phyloP scores from a whole-genome alignment of 2,329 filamentous ascomycete genomes.

The Scytalidium lignicola region DNA sequence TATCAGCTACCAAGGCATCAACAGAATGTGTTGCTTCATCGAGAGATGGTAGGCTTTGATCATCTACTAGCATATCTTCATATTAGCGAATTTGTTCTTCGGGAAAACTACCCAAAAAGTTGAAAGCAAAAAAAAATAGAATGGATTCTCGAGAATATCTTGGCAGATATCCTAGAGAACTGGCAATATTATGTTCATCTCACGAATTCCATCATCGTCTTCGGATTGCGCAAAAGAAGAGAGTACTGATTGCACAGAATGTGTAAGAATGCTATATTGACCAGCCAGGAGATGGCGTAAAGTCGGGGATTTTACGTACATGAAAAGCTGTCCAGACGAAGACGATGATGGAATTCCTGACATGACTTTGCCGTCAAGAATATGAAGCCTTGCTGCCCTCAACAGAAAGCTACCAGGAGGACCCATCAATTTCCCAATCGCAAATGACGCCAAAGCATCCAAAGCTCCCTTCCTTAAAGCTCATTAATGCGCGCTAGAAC shows the following conservation, averaged over 20 bases:
- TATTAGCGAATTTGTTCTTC: conserved; percentile 15
- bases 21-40: conserved; percentile 60
- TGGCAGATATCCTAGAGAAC: conserved; percentile 20
- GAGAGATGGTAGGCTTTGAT: conserved; percentile 51
- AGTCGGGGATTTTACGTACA: conserved; percentile 58
- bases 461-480: conserved; percentile 31
- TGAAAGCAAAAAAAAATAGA: neutral
- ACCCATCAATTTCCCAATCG: conserved; percentile 21
- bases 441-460: conserved; percentile 28
- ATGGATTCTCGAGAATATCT: neutral
- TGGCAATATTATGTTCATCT: conserved; percentile 35
- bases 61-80: conserved; percentile 42
- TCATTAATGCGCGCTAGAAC: conserved; percentile 44
- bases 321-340: conserved; percentile 50
- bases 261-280: conserved; percentile 45
- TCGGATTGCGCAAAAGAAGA: conserved; percentile 30
- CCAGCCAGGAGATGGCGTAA: conserved; percentile 34
- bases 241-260: conserved; percentile 33
- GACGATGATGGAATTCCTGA: conserved; percentile 68
- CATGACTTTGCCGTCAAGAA: conserved; percentile 18
- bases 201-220: conserved; percentile 59
- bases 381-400: conserved; percentile 17
- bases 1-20: conserved; percentile 63
- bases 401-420: conserved; percentile 21
- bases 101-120: neutral